Evolutionary conservation across 2,329 filamentous ascomycete species (phyloP).

Genomic region (Fusarium brevicatenulatum): DNA sequence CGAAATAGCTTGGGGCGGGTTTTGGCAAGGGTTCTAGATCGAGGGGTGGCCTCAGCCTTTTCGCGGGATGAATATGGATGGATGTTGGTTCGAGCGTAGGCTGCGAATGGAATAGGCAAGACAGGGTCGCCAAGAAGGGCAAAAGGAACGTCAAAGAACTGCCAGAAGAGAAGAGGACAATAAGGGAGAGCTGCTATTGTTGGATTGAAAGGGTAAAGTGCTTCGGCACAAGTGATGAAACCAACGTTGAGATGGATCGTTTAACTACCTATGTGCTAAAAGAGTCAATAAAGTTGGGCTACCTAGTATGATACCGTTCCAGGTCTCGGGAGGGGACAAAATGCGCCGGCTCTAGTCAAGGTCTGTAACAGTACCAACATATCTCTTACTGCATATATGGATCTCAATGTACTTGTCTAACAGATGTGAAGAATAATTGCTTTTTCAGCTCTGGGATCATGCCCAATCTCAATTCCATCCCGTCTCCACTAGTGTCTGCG

Average conservation of each 20-base stretch:
- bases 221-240: neutral
- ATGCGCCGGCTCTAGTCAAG: neutral
- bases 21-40: conserved; percentile 46
- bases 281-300: conserved; percentile 20
- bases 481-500: conserved; percentile 9
- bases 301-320: conserved; percentile 4
- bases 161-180: conserved; percentile 7
- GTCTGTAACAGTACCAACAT: neutral
- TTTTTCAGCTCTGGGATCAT: conserved; percentile 30
- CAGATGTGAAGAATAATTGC: conserved; percentile 26
- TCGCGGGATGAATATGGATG: conserved; percentile 26
- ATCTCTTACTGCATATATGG: neutral
- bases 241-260: neutral
- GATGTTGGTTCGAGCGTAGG: conserved; percentile 6
- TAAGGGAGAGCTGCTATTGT: conserved; percentile 4
- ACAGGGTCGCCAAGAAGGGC: neutral
- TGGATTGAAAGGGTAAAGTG: conserved; percentile 15
- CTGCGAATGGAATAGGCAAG: conserved; percentile 5
- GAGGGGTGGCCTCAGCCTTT: conserved; percentile 46
- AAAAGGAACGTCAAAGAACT: neutral
- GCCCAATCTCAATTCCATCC: conserved; percentile 25
- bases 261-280: conserved; percentile 2
- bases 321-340: conserved; percentile 7
- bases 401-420: neutral
- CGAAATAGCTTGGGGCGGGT: conserved; percentile 40